These are phyloP conservation scores for Xylaria flabelliformis DNA, from an alignment of 495 filamentous ascomycete species.

Conservation along the genomic window DNA sequence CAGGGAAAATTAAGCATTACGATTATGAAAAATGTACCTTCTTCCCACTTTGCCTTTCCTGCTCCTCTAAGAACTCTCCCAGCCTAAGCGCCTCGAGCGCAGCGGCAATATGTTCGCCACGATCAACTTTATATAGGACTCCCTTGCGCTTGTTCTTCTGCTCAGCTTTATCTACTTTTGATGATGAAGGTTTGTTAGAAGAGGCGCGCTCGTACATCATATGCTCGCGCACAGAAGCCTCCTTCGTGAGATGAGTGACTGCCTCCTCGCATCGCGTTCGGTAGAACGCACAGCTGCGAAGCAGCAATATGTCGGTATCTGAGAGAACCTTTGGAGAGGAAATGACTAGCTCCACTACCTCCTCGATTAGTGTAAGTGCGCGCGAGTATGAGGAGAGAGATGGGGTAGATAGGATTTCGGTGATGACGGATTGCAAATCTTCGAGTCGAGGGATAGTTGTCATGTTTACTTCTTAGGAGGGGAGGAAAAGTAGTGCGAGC, in stretches of 20 bases:
- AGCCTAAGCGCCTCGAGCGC: slow-evolving; percentile 22
- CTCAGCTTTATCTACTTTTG: background rate
- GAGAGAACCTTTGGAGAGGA: background rate
- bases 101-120: background rate
- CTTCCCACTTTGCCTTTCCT: background rate
- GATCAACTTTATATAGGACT: background rate
- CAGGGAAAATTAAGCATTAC: background rate
- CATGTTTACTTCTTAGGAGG: slow-evolving; percentile 1
- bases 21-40: background rate
- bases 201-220: slow-evolving; percentile 5
- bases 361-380: background rate
- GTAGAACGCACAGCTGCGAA: background rate
- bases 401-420: background rate
- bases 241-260: background rate
- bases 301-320: background rate
- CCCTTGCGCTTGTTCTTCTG: background rate
- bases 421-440: background rate
- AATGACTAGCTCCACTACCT: background rate
- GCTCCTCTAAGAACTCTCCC: background rate
- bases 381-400: slow-evolving; percentile 8
- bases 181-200: background rate
- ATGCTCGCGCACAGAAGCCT: background rate
- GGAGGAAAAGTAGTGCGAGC: background rate
- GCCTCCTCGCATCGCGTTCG: background rate
- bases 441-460: background rate